Evolutionary conservation across 2,329 filamentous ascomycete species (phyloP), one percentile per base, ranked within the genome.

Genomic region (Ceratocystis smalleyi): DNA sequence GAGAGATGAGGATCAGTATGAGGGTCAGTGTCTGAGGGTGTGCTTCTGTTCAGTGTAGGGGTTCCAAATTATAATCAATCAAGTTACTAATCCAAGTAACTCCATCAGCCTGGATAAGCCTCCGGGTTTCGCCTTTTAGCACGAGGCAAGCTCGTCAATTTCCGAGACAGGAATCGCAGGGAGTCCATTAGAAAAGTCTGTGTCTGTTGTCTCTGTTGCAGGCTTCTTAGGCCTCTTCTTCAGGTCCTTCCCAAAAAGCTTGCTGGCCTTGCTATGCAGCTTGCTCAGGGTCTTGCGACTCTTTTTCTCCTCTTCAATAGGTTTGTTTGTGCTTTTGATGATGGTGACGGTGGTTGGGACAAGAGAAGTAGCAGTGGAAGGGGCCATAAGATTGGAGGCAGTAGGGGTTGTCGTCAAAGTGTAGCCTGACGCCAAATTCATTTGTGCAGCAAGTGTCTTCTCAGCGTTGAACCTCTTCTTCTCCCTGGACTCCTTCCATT

Each of bases 401-500:
- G 43, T 22, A 1, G 64, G 54, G 17, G 54, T 51, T 3, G 43
- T 43, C 1, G 51, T 51, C 8, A 43, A 60, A 3, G 19, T 51
- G 54, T 65, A 65, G 30, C 64, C 61, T 24, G 35, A 63, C 30
- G 64, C 61, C 43, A 65, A 15, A 55, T 63, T 63, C 61, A 59
- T 63, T 12, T 65, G 64, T 17, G 60, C 43, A n/a, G 55, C 19
- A 30, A 64, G 35, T 3, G 45, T 61, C 59, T 66, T 66, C 15
- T 62, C 60, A 12, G 64, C 61, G 51, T 59, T 54, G 57, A 59
- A 49, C 17, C 43, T 57, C 65, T 66, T 66, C 54, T 62, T 61
- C 47, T 66, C 59, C 30, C 62, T 57, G 24, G 65, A 62, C 43
- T 64, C 62, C 30, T 51, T 59, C 65, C 65, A 66, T 51, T 66